phyloP scores from a whole-genome alignment of 1,139 yeast genomes.

The Kodamaea fungicola region DNA sequence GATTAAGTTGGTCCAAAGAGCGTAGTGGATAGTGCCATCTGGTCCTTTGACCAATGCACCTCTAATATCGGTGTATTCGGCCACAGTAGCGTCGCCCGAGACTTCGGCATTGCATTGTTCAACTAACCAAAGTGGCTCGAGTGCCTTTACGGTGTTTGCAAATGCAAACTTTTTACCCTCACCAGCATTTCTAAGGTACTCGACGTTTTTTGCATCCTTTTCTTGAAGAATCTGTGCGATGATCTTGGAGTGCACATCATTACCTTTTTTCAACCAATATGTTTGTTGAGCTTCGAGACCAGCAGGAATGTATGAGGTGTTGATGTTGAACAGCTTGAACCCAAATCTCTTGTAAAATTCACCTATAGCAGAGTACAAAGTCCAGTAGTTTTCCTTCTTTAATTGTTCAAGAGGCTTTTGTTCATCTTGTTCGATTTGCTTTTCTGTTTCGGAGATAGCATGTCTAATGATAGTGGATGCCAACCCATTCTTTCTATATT shows the following conservation, averaged over 20 bases:
- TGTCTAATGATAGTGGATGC: slow-evolving; percentile 25
- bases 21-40: slow-evolving; percentile 3
- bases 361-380: slow-evolving; percentile 35
- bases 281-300: slow-evolving; percentile 6
- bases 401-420: slow-evolving; percentile 19
- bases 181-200: neutral
- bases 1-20: slow-evolving; percentile 6
- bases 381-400: slow-evolving; percentile 34
- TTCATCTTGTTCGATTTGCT: slow-evolving; percentile 14
- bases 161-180: slow-evolving; percentile 2
- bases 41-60: slow-evolving; percentile 4
- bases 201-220: neutral
- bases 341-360: slow-evolving; percentile 36
- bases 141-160: neutral
- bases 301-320: slow-evolving; percentile 32
- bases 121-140: neutral
- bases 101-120: neutral
- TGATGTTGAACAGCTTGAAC: slow-evolving; percentile 36
- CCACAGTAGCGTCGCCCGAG: neutral
- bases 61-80: neutral
- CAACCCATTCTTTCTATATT: slow-evolving; percentile 30
- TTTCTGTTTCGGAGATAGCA: slow-evolving; percentile 33
- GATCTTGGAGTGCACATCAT: neutral
- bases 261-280: neutral
- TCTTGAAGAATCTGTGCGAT: slow-evolving; percentile 1